Base-by-base conservation (phyloP, 768 basidiomycete genomes). In the Sistotremastrum niveocremeum region DNA sequence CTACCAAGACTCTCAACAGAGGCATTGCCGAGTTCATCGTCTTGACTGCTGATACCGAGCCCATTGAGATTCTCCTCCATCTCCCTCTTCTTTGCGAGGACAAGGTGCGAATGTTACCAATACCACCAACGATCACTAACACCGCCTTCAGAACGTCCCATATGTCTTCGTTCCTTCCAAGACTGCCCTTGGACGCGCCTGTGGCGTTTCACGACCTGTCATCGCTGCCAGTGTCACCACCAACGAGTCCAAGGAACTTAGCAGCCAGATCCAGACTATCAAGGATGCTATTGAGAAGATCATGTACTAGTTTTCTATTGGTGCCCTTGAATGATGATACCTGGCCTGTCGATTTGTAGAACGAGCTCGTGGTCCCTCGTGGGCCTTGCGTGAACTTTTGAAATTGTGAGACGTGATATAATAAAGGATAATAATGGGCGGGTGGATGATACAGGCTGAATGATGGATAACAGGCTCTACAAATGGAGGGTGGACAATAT, bases 1-100 rank as follows among this genome's bases (percentile, higher is more conserved):
- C 93, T 39, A 99, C 95, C 54, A 99, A 99, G 71, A 95, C 91
- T 12, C 76, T 97, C 52, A 97, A 97, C 64, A 87, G 94, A 57
- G 94, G 94, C 70, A 87, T 94, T 54, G 84, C 93, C 49, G 95
- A 99, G 67, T 87, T 99, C 66, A 90, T 98, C 66, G 79, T 99
- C 57, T 71, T 99, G 64, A 95, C 95, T 46, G 82, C 82, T 46
- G 91, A 99, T 58, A 97, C 94, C 32, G 93, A 98, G 64, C 95
- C 95, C 41, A 74, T 99, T 56, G 95, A 98, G 63, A 99, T 99
- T 64, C 68, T 99, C 46, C 77, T 99, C 51, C 95, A 99, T 65
- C 80, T 99, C 32, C 95, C 95, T 35, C 73, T 99, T 49, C 73
- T 99, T 30, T 99, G 95, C 60, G 95, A 99, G 64, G 95, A 99